A percentile compares a stretch with the other conserved stretches of the same genome.
These are phyloP conservation scores for Citeromyces siamensis DNA, from an alignment of 1,139 yeast species.

Conservation along the genomic window DNA sequence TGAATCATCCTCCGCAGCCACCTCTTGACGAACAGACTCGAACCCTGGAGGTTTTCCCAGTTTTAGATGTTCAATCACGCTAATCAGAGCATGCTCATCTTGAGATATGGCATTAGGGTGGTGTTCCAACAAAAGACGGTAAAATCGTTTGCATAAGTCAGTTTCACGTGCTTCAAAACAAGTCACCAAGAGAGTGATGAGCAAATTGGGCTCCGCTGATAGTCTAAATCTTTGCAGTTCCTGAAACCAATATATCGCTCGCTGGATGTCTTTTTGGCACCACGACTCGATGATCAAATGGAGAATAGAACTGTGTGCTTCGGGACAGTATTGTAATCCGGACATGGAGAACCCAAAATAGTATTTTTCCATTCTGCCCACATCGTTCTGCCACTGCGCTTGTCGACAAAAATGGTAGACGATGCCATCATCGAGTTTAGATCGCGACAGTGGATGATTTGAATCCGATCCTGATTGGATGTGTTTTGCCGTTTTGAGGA, in stretches of 20 bases:
- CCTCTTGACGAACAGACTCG: neutral
- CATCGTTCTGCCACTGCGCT: slow-evolving; percentile 2
- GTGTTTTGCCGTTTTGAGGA: neutral
- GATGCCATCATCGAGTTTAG: slow-evolving; percentile 1
- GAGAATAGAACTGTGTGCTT: neutral
- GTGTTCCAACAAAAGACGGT: neutral
- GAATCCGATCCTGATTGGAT: no score
- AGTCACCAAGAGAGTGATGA: neutral
- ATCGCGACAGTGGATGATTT: neutral
- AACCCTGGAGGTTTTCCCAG: neutral
- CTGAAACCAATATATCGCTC: neutral
- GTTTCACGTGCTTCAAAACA: neutral
- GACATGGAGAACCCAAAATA: neutral
- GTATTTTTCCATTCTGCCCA: neutral
- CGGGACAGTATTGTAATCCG: neutral
- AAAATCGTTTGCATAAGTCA: neutral
- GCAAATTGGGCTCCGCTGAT: neutral
- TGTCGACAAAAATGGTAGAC: neutral
- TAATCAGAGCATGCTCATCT: neutral
- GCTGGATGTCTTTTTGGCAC: neutral
- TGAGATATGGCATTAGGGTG: neutral
- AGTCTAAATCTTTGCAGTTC: neutral
- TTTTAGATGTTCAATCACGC: neutral
- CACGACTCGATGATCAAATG: neutral
- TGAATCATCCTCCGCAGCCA: neutral